Percentiles rank a stretch among this genome's conserved stretches.
phyloP scores from a whole-genome alignment of 768 basidiomycete genomes.

The Amanita pseudoporphyria region DNA sequence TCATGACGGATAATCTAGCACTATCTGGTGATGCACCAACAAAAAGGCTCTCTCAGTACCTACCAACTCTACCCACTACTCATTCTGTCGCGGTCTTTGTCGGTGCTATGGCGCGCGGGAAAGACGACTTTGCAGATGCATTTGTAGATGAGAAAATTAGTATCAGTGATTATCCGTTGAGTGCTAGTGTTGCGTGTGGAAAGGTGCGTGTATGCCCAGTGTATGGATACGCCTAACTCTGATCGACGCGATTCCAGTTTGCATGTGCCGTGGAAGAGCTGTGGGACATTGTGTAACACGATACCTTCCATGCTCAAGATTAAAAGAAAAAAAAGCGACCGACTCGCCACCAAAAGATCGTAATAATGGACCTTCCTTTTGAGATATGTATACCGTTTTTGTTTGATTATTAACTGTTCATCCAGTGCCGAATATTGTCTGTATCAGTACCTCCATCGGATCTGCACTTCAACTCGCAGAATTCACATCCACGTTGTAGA shows the following conservation, averaged over 20 bases:
- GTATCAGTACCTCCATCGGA: conserved; percentile 19
- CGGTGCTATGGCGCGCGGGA: conserved; percentile 95
- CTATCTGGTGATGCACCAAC: conserved; percentile 88
- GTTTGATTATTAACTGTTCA: neutral
- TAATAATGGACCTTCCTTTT: conserved; percentile 2
- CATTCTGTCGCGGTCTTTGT: conserved; percentile 93
- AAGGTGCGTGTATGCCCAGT: conserved; percentile 67
- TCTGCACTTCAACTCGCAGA: conserved; percentile 42
- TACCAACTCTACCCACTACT: conserved; percentile 77
- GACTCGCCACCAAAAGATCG: neutral
- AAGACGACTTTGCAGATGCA: conserved; percentile 94
- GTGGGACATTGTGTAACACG: conserved; percentile 76
- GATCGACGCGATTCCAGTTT: conserved; percentile 42
- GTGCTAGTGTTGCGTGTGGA: conserved; percentile 92
- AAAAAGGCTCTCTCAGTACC: conserved; percentile 70
- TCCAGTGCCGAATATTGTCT: conserved; percentile 8
- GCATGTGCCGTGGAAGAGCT: conserved; percentile 90
- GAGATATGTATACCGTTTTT: conserved; percentile 4
- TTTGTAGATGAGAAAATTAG: conserved; percentile 94
- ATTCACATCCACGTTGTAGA: too few species aligned
- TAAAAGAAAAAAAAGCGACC: too few species aligned
- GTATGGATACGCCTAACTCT: too few species aligned
- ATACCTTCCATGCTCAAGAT: too few species aligned
- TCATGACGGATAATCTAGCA: conserved; percentile 32
- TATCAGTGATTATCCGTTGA: conserved; percentile 89